Percentiles rank a stretch among this genome's conserved stretches.
These are phyloP conservation scores for Lepidium sativum DNA, from an alignment of 345 rosid species.

Conservation along the genomic window DNA sequence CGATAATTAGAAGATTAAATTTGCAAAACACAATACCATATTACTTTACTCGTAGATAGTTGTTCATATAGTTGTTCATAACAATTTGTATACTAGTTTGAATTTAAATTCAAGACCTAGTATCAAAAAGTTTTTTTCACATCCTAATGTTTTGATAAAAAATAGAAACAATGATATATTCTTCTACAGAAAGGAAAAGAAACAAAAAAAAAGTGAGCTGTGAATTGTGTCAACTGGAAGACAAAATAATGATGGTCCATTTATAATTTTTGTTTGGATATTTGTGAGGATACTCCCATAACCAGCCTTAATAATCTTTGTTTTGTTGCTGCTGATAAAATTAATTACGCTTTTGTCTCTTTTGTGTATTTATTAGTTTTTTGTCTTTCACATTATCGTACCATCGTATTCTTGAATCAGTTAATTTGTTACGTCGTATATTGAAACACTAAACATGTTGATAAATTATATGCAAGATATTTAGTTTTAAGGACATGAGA, in stretches of 20 bases:
- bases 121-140: not conserved
- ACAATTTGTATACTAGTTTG: not conserved
- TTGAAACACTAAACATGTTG: not conserved
- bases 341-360: slow-evolving; percentile 7
- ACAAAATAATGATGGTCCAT: slow-evolving; percentile 3
- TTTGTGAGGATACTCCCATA: not conserved
- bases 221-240: not conserved
- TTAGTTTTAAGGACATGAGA: not conserved
- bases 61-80: not conserved
- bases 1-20: too few species aligned
- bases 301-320: slow-evolving; percentile 1
- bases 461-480: not conserved
- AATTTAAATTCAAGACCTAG: not conserved
- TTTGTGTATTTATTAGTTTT: slow-evolving; percentile 16
- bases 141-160: not conserved
- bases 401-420: slow-evolving; percentile 9
- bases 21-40: not conserved
- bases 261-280: not conserved
- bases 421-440: slow-evolving; percentile 14
- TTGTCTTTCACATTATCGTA: slow-evolving; percentile 19
- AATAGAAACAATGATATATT: not conserved
- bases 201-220: not conserved
- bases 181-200: not conserved
- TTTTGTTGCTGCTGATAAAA: slow-evolving; percentile 15
- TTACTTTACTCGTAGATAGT: not conserved